Percentiles rank a stretch among this genome's conserved stretches.
These are phyloP conservation scores for Alisma plantagoaquatica DNA, from an alignment of 106 monocot species.

Conservation along the genomic window DNA sequence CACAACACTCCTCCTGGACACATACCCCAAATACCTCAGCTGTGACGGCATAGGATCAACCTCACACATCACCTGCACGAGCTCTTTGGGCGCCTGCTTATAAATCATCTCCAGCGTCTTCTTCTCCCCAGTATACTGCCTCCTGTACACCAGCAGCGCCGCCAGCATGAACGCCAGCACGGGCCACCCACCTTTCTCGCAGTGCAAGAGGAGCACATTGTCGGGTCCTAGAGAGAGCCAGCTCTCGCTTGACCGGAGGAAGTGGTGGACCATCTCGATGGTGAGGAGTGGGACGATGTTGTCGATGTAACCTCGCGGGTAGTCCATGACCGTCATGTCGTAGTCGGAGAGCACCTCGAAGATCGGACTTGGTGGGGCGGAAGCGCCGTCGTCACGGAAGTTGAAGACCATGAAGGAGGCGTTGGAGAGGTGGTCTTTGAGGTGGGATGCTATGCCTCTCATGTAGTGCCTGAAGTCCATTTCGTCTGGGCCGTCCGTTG, in stretches of 20 bases:
- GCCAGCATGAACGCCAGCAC: slow-evolving; percentile 96
- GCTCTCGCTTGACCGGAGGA: slow-evolving; percentile 81
- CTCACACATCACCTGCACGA: slow-evolving; percentile 66
- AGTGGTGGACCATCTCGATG: slow-evolving; percentile 94
- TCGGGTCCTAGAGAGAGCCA: slow-evolving; percentile 79
- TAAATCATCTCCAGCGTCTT: slow-evolving; percentile 92
- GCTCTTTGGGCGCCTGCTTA: slow-evolving; percentile 76
- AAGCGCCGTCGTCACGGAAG: slow-evolving; percentile 56
- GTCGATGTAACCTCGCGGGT: slow-evolving; percentile 81
- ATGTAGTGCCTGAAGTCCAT: slow-evolving; percentile 57
- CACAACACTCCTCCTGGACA: slow-evolving; percentile 96
- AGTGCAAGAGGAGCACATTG: slow-evolving; percentile 78
- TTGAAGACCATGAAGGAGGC: slow-evolving; percentile 97
- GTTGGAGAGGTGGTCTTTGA: slow-evolving; percentile 61
- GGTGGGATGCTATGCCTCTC: slow-evolving; percentile 57
- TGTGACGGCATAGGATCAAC: slow-evolving; percentile 90
- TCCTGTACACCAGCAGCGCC: slow-evolving; percentile 66
- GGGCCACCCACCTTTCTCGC: slow-evolving; percentile 91
- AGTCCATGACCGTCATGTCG: slow-evolving; percentile 95
- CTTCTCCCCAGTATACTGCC: slow-evolving; percentile 69
- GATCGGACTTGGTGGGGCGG: slow-evolving; percentile 71
- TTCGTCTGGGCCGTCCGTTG: slow-evolving; percentile 64
- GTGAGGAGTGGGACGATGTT: slow-evolving; percentile 83
- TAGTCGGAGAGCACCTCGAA: slow-evolving; percentile 52
- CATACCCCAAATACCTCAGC: slow-evolving; percentile 80